Evolutionary conservation across 169 alveolate species (phyloP), one percentile per base, ranked within the genome.

Genomic region (Cryptosporidium viatorum): DNA sequence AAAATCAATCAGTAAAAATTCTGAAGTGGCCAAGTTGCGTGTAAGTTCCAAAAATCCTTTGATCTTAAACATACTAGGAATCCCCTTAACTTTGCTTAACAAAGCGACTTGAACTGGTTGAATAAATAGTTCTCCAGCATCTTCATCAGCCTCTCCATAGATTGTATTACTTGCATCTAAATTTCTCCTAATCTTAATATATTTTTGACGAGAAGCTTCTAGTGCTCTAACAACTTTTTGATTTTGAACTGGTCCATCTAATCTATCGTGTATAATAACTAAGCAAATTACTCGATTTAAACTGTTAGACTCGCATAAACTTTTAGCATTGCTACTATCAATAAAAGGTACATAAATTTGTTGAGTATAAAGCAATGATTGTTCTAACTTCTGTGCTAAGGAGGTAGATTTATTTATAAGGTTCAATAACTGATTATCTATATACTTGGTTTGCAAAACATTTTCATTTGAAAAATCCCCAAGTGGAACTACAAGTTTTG

Each of bases 231-330:
- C 21, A 26, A 29, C n/a, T 31, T 80, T 58, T 37, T 37, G 41
- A 31, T 48, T 37, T 37, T 52, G 35, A 10, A 12, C n/a, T 12
- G 9, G 5, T 48, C 43, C 51, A 55, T 73, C 71, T 1, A 35
- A 35, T 65, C 29, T 65, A 14, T 65, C 89, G 10, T 80, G 71
- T 12, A 80, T 12, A 43, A 80, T 80, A 5, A 80, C 18, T 26
- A 80, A 21, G 26, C 89, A 80, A 23, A 80, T 39, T 62, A 80
- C 23, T n/a, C 89, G 16, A 31, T 58, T 67, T 18, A 80, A 43
- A 62, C 73, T 41, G 39, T 80, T 80, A 4, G 89, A 80, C 55
- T 80, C 89, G 21, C 89, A 80, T 18, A 80, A n/a, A 65, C 8
- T 43, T 45, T 62, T 59, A 9, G 55, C 80, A 80, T 80, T 80